These are phyloP conservation scores for Populus deltoides DNA, from an alignment of 345 rosid genomes.

Conservation along the genomic window DNA sequence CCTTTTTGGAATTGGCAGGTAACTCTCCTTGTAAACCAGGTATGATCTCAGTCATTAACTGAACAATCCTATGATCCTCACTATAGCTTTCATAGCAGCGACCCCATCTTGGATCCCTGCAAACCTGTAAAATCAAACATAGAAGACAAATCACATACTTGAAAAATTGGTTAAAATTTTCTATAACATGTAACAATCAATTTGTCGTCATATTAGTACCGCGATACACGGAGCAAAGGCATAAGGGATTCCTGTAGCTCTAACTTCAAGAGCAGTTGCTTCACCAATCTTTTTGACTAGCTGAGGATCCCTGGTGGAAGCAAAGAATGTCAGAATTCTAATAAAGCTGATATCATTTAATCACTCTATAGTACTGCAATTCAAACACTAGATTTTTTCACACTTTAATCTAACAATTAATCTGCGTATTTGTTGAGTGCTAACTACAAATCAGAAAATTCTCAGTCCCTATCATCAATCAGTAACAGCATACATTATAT, in stretches of 20 bases:
- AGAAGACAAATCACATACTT: neutral
- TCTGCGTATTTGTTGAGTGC: neutral
- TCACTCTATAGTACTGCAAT: neutral
- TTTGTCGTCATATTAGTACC: conserved; percentile 4
- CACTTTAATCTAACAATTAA: neutral
- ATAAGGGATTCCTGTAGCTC: conserved; percentile 33
- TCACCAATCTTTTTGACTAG: conserved; percentile 21
- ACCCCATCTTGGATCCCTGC: conserved; percentile 50
- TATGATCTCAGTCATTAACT: conserved; percentile 28
- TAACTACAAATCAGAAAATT: neutral
- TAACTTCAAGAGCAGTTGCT: conserved; percentile 33
- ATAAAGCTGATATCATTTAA: neutral
- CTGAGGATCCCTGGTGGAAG: conserved; percentile 18
- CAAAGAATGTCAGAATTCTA: neutral
- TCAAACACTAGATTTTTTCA: neutral
- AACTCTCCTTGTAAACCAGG: conserved; percentile 38
- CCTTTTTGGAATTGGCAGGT: conserved; percentile 18
- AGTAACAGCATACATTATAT: too few species aligned
- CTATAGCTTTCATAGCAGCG: conserved; percentile 47
- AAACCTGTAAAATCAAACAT: conserved; percentile 23
- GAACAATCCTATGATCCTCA: conserved; percentile 36
- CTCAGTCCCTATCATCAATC: neutral
- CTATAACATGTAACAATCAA: neutral
- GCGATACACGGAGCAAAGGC: conserved; percentile 32
- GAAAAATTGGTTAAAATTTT: neutral